Evolutionary conservation across 129 eudicot species (phyloP), one percentile per base, ranked within the genome.

Genomic region (Scalesia atractyloides): DNA sequence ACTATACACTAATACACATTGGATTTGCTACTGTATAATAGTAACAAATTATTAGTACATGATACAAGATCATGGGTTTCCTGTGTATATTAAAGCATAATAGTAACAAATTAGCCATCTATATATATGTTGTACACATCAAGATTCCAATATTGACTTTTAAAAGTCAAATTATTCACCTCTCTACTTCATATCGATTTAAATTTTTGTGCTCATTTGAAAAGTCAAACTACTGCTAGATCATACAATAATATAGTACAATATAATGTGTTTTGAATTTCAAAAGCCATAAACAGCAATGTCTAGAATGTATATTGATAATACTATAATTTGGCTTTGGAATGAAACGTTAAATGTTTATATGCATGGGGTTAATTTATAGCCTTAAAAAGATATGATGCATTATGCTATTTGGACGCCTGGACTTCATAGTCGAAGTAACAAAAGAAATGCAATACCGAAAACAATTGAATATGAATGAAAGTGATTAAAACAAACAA

Each of bases 111-210:
- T 51, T 51, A 39, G 20, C 7, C 47, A 34, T n/a, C n/a, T n/a
- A n/a, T n/a, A n/a, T n/a, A n/a, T n/a, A n/a, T 50, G 18, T 61
- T 53, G 10, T 7, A 58, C 16, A n/a, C 58, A 7, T 24, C 56
- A 18, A 4, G 7, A 47, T 62, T 49, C 20, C 47, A 7, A 17
- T 49, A 17, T 34, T 50, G 70, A 73, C 44, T 73, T 16, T 30
- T 18, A 5, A 24, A 47, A n/a, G 67, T 60, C 26, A 43, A 10
- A 15, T 43, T 59, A 43, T 53, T 18, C 4, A 53, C 26, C 30
- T 53, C 30, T 53, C 2, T 53, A 72, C 68, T 56, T 19, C 52
- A 71, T 5, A 13, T 41, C 58, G 57, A 58, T 43, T 39, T 58
- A 12, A 63, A 34, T 12, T 73, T 16, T 1, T 63, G 24, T 73